Evolutionary conservation across 1,284 basidiomycete genomes (phyloP).

Genomic region (Rhodotorula sp.): DNA sequence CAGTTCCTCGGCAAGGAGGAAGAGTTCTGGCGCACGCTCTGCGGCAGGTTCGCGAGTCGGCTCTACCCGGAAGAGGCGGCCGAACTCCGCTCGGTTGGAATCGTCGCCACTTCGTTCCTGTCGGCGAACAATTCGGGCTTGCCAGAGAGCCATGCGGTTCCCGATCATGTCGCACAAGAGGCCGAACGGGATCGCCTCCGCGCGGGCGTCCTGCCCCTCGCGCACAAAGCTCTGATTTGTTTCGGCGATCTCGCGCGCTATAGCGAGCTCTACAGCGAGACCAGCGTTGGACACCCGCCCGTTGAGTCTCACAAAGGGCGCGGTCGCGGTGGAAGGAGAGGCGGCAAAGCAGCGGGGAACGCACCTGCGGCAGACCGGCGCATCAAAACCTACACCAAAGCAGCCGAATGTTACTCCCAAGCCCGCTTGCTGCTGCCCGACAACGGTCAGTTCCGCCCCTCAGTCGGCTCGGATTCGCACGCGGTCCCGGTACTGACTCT

Average conservation of each 20-base stretch:
- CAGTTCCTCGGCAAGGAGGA: slow-evolving; percentile 83
- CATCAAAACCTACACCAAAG: slow-evolving; percentile 65
- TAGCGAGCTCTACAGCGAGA: slow-evolving; percentile 80
- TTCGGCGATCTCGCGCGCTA: slow-evolving; percentile 93
- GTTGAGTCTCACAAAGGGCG: not conserved
- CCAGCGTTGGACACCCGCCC: not conserved
- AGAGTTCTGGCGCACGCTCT: slow-evolving; percentile 77
- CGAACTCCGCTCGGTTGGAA: slow-evolving; percentile 62
- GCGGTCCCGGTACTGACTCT: not conserved
- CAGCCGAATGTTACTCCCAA: slow-evolving; percentile 77
- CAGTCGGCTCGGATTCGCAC: too few relatives aligned
- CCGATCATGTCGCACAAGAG: not conserved
- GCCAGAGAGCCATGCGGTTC: too few relatives aligned
- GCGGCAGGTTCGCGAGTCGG: slow-evolving; percentile 66
- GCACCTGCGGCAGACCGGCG: slow-evolving; percentile 5
- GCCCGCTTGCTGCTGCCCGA: slow-evolving; percentile 77
- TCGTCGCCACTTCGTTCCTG: slow-evolving; percentile 57
- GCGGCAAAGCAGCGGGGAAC: slow-evolving; percentile 32
- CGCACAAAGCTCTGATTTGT: slow-evolving; percentile 86
- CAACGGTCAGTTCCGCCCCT: slow-evolving; percentile 50
- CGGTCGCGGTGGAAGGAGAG: slow-evolving; percentile 33
- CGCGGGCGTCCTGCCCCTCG: slow-evolving; percentile 58
- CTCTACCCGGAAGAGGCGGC: slow-evolving; percentile 58
- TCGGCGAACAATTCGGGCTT: slow-evolving; percentile 45
- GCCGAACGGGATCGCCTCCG: slow-evolving; percentile 58